Evolutionary conservation across 345 rosid genomes (phyloP).

Genomic region (Arabidopsis arenosa): DNA sequence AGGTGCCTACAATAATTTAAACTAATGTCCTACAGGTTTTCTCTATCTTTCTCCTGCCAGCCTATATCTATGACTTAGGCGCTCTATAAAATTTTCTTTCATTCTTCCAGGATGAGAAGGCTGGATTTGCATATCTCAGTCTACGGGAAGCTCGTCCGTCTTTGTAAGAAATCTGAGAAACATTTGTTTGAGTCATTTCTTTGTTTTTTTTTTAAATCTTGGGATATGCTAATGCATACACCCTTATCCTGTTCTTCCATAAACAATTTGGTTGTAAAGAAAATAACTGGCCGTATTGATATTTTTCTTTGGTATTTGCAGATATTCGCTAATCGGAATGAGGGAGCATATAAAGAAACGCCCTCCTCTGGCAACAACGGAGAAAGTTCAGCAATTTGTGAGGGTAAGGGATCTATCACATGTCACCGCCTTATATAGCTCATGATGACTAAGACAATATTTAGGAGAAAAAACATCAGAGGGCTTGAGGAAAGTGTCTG

Average conservation of each 20-base stretch:
- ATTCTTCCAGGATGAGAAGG: conserved; percentile 69
- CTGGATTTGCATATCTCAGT: conserved; percentile 95
- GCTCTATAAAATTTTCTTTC: conserved; percentile 21
- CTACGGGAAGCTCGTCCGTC: conserved; percentile 90
- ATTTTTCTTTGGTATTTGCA: conserved; percentile 37
- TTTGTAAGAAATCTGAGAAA: conserved; percentile 59
- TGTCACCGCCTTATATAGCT: conserved; percentile 1
- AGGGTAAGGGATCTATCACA: conserved; percentile 64
- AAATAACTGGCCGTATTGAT: background rate
- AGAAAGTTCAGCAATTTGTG: conserved; percentile 89
- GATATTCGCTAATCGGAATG: conserved; percentile 76
- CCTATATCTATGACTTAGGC: background rate
- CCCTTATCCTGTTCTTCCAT: background rate
- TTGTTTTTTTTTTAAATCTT: conserved; percentile 31
- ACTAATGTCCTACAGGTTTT: conserved; percentile 20
- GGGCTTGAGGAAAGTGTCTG: conserved; percentile 6
- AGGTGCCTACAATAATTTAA: conserved; percentile 57
- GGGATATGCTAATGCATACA: background rate
- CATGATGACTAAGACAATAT: background rate
- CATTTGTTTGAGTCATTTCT: background rate
- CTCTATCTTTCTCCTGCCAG: background rate
- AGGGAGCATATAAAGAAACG: conserved; percentile 99
- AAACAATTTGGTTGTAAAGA: background rate
- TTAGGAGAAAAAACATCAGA: background rate
- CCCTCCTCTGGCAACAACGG: conserved; percentile 93